These are phyloP conservation scores for Irpex sp. DNA, from an alignment of 1,284 basidiomycete genomes.

Conservation along the genomic window DNA sequence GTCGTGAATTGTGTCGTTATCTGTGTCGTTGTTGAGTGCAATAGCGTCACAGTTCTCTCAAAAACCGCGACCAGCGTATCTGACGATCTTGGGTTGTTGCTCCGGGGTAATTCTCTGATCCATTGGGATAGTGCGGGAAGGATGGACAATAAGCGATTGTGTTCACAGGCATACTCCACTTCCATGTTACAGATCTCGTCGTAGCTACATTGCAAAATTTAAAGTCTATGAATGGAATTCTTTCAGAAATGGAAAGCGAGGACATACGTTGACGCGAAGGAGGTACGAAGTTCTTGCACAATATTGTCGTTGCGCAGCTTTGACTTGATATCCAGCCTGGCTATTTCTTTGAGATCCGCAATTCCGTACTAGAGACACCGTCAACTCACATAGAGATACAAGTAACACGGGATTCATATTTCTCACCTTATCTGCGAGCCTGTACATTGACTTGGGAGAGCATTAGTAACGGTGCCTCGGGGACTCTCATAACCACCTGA, in stretches of 20 bases:
- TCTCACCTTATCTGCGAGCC: slow-evolving; percentile 24
- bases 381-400: no score
- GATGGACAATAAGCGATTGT: neutral
- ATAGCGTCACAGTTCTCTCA: no score
- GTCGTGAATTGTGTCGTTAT: no score
- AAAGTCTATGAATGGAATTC: neutral
- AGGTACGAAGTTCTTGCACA: slow-evolving; percentile 24
- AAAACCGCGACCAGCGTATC: no score
- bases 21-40: no score
- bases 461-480: neutral
- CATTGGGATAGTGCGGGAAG: neutral
- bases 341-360: slow-evolving; percentile 18
- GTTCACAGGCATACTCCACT: slow-evolving; percentile 1
- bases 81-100: no score
- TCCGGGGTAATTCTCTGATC: neutral
- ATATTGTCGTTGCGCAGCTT: slow-evolving; percentile 25
- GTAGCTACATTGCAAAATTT: neutral
- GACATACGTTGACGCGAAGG: slow-evolving; percentile 19
- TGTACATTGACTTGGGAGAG: slow-evolving; percentile 26
- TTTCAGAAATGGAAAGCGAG: neutral
- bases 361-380: slow-evolving; percentile 11
- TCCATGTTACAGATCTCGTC: slow-evolving; percentile 10
- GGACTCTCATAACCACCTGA: neutral
- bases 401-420: neutral
- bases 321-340: slow-evolving; percentile 16